Conservation (phyloP, 768 basidiomycete genomes). For the Lactarius pseudohatsudake region DNA sequence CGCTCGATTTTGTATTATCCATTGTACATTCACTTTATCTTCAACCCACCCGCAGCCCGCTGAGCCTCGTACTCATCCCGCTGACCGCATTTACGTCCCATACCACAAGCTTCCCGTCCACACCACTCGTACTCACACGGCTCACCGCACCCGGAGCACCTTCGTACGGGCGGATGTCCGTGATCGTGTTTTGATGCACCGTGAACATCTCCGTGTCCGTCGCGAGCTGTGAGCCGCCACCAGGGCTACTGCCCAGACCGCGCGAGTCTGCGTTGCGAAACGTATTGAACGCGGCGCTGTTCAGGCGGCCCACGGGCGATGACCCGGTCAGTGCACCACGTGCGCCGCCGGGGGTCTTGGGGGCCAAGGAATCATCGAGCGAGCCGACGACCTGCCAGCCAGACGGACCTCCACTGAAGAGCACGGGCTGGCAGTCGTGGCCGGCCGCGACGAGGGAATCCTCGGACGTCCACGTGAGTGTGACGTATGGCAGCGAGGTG, state of each 20-base stretch:
- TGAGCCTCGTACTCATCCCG: constrained; percentile 50
- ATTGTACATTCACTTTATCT: constrained; percentile 19
- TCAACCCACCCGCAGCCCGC: constrained; percentile 36
- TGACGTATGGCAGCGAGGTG: constrained; percentile 77
- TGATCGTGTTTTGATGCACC: constrained; percentile 98
- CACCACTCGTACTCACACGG: constrained; percentile 86
- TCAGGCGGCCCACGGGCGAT: constrained; percentile 61
- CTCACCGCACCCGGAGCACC: constrained; percentile 54
- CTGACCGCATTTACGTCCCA: constrained; percentile 76
- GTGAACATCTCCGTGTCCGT: constrained; percentile 79
- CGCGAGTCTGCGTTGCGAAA: constrained; percentile 91
- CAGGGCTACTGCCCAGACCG: constrained; percentile 43
- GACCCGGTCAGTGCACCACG: constrained; percentile 49
- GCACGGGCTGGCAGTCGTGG: constrained; percentile 94
- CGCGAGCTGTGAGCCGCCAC: constrained; percentile 37
- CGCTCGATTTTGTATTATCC: constrained; percentile 1
- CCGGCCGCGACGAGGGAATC: constrained; percentile 86
- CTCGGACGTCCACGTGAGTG: constrained; percentile 85
- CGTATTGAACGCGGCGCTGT: constrained; percentile 90
- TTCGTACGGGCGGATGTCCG: constrained; percentile 80
- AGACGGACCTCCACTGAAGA: constrained; percentile 69
- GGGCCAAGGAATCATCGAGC: constrained; percentile 74
- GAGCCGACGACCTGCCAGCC: constrained; percentile 84
- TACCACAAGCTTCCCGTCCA: constrained; percentile 89
- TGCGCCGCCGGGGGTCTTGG: constrained; percentile 44